A percentile compares a stretch with the other conserved stretches of the same genome.
Conservation (phyloP, 495 filamentous ascomycete genomes). For the Aspergillus affinis region DNA sequence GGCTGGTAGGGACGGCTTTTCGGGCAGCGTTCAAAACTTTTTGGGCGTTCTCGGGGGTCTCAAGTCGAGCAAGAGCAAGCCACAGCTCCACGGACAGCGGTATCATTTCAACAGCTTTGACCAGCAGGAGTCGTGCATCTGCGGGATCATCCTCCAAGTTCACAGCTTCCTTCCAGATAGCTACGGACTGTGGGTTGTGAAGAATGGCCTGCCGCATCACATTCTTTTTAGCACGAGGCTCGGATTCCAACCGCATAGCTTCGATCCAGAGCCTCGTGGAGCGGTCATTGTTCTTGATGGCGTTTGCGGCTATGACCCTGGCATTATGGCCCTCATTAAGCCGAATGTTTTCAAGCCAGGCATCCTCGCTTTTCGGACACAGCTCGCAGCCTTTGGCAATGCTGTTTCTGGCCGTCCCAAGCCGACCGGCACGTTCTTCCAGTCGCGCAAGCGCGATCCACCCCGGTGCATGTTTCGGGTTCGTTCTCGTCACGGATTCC, state of each 20-base stretch:
- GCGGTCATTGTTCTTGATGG: constrained; percentile 85
- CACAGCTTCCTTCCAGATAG: constrained; percentile 96
- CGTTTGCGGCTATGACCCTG: constrained; percentile 93
- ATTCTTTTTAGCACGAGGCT: constrained; percentile 77
- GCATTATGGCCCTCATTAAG: constrained; percentile 89
- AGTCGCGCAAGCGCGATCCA: constrained; percentile 95
- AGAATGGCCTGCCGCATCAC: constrained; percentile 87
- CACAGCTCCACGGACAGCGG: constrained; percentile 91
- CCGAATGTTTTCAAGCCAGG: constrained; percentile 92
- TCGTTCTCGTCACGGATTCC: constrained; percentile 93
- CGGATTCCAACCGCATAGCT: constrained; percentile 88
- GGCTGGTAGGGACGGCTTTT: constrained; percentile 85
- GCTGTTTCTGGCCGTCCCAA: constrained; percentile 77
- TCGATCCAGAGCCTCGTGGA: constrained; percentile 90
- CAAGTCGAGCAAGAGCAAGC: constrained; percentile 87
- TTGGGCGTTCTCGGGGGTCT: constrained; percentile 86
- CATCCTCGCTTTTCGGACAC: constrained; percentile 92
- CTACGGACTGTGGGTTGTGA: constrained; percentile 85
- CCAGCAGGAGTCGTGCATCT: constrained; percentile 82
- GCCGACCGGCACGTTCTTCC: constrained; percentile 88
- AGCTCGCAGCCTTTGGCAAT: constrained; percentile 84
- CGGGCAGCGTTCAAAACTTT: constrained; percentile 93
- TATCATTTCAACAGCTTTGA: constrained; percentile 92
- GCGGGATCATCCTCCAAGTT: constrained; percentile 88
- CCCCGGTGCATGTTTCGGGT: constrained; percentile 90